Conservation (phyloP, 2,329 filamentous ascomycete species). For the Parastagonospora avenae region DNA sequence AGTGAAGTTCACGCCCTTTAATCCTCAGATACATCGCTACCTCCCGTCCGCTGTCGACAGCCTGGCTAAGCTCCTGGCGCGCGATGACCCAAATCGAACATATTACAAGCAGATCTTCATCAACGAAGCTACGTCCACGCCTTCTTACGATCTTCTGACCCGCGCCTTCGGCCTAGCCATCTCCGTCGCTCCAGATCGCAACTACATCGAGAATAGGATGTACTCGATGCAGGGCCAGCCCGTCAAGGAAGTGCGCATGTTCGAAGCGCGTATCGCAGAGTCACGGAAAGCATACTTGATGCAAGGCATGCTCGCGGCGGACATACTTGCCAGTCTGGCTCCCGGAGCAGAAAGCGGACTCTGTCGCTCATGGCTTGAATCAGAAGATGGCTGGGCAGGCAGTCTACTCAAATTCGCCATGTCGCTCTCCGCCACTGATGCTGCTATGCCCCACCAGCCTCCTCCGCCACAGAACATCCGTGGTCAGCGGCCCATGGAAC, state of each 20-base stretch:
- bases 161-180: constrained; percentile 86
- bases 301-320: constrained; percentile 88
- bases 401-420: constrained; percentile 78
- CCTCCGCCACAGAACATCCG: constrained; percentile 33
- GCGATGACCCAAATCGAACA: constrained; percentile 89
- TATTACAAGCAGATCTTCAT: constrained; percentile 84
- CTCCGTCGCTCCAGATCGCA: constrained; percentile 77
- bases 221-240: constrained; percentile 51
- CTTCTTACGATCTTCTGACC: constrained; percentile 80
- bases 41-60: constrained; percentile 88
- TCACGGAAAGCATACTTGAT: constrained; percentile 86
- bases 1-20: constrained; percentile 80
- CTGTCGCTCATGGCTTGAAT: constrained; percentile 79
- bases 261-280: constrained; percentile 70
- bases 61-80: constrained; percentile 86
- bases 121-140: constrained; percentile 67
- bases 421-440: constrained; percentile 57
- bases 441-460: constrained; percentile 29
- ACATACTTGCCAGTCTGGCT: constrained; percentile 80
- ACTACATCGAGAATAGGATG: constrained; percentile 53
- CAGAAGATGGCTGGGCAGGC: constrained; percentile 81
- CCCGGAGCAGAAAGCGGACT: constrained; percentile 73
- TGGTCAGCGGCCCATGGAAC: constrained; percentile 40
- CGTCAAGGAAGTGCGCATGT: constrained; percentile 43
- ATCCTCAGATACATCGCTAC: constrained; percentile 82